These are phyloP conservation scores for Heimioporus sp. DNA, from an alignment of 768 basidiomycete genomes.

Conservation along the genomic window DNA sequence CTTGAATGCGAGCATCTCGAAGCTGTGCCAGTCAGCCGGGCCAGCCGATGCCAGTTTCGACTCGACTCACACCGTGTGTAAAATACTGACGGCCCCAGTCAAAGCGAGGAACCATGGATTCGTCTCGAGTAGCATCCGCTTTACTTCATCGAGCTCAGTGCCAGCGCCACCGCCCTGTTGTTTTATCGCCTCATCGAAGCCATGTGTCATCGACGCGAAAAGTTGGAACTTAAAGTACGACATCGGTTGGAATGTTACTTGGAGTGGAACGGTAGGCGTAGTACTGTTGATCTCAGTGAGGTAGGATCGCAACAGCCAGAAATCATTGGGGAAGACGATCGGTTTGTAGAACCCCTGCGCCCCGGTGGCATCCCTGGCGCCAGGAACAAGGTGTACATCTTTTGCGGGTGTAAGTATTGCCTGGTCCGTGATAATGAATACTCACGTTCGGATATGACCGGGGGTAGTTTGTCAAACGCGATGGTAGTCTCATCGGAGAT, in stretches of 20 bases:
- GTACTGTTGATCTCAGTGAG: conserved; percentile 85
- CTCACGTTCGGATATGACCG: conserved; percentile 62
- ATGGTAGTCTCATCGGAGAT: conserved; percentile 67
- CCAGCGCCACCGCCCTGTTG: conserved; percentile 59
- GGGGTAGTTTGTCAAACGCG: conserved; percentile 53
- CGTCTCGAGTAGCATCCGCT: conserved; percentile 88
- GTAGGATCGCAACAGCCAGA: conserved; percentile 86
- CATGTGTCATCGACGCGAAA: conserved; percentile 78
- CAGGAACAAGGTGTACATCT: conserved; percentile 67
- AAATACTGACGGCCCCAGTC: conserved; percentile 79
- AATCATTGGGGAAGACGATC: conserved; percentile 90
- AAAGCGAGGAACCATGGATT: conserved; percentile 86
- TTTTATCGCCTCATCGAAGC: conserved; percentile 85
- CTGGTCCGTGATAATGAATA: conserved; percentile 10
- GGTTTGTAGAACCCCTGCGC: conserved; percentile 78
- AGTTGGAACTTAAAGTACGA: conserved; percentile 86
- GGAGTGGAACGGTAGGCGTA: conserved; percentile 72
- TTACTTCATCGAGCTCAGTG: conserved; percentile 91
- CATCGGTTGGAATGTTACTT: conserved; percentile 82
- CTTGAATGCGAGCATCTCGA: conserved; percentile 96
- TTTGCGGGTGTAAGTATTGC: conserved; percentile 12
- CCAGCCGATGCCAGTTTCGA: background rate
- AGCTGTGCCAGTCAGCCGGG: conserved; percentile 43
- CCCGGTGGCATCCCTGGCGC: conserved; percentile 60
- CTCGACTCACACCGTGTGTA: conserved; percentile 78